Conservation (phyloP, 768 basidiomycete species). For the Suillus subluteus region DNA sequence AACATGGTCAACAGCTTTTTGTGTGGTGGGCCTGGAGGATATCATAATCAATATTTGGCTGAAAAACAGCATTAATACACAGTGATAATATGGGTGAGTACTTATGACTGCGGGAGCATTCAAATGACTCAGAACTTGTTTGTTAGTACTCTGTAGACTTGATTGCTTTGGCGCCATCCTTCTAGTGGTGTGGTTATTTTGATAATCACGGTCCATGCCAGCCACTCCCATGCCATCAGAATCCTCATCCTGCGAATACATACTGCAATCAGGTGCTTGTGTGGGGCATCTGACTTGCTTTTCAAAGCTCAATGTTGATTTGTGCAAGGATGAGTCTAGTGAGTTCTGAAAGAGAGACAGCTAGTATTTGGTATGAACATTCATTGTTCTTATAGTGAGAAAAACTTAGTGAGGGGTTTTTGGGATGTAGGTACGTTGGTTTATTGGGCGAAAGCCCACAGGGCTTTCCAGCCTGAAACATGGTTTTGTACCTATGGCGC, state of each 20-base stretch:
- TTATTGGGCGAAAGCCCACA: too few relatives aligned
- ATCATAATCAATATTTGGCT: neutral
- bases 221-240: neutral
- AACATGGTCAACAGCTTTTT: neutral
- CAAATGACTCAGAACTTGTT: neutral
- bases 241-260: neutral
- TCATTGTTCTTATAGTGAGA: too few relatives aligned
- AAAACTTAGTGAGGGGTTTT: too few relatives aligned
- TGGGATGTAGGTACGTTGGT: too few relatives aligned
- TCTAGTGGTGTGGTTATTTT: neutral
- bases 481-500: too few relatives aligned
- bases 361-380: too few relatives aligned
- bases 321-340: too few relatives aligned
- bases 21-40: neutral
- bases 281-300: neutral
- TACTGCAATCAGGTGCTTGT: neutral
- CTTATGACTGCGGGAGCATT: neutral
- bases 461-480: too few relatives aligned
- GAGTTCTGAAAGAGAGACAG: too few relatives aligned
- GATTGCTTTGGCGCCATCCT: neutral
- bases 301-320: too few relatives aligned
- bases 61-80: neutral
- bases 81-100: neutral
- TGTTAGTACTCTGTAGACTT: neutral
- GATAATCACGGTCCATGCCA: neutral